These are phyloP conservation scores for Pseudogymnoascus sp. DNA, from an alignment of 2,329 filamentous ascomycete genomes.

Conservation along the genomic window DNA sequence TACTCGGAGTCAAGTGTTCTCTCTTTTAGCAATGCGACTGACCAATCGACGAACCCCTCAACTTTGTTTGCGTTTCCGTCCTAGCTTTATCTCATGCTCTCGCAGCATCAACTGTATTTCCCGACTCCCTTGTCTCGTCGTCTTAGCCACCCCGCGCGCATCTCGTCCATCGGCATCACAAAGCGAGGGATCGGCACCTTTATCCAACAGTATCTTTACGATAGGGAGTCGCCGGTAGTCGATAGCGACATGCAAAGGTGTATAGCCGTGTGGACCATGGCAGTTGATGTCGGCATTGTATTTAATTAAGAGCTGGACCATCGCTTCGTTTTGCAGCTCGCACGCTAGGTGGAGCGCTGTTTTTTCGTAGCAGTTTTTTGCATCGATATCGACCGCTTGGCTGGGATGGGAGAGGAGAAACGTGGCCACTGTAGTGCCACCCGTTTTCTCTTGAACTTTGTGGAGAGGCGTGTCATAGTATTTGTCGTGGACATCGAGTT, in stretches of 20 bases:
- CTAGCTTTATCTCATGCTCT: not conserved
- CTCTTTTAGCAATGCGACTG: not conserved
- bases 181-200: not conserved
- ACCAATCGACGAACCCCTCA: not conserved
- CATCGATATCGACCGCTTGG: not conserved
- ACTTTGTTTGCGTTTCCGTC: not conserved
- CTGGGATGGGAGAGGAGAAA: not conserved
- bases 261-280: not conserved
- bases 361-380: not conserved
- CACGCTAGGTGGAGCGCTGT: not conserved
- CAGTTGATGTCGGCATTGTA: not conserved
- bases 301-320: not conserved
- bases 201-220: not conserved
- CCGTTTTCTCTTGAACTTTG: not conserved
- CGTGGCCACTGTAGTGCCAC: not conserved
- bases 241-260: not conserved
- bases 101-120: not conserved
- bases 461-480: not conserved
- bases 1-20: not conserved
- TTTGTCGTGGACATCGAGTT: not conserved
- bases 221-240: not conserved
- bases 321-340: not conserved
- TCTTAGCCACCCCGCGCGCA: not conserved
- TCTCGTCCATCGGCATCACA: not conserved
- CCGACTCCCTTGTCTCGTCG: not conserved